These are phyloP conservation scores for Claviceps capensis DNA, from an alignment of 2,329 filamentous ascomycete genomes.

Conservation along the genomic window DNA sequence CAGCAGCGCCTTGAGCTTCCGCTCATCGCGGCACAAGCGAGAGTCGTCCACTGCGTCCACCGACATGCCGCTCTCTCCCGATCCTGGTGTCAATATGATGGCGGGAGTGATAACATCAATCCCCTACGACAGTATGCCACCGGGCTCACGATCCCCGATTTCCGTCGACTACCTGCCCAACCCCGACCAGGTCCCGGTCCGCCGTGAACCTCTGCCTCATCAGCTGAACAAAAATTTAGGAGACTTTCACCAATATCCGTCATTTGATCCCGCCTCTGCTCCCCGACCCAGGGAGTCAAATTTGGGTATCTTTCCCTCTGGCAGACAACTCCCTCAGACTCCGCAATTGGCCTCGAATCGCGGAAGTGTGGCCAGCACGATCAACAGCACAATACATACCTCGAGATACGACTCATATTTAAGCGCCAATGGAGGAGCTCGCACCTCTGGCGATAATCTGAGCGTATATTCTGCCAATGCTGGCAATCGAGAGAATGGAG, in stretches of 20 bases:
- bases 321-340: slow-evolving; percentile 58
- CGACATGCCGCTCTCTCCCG: slow-evolving; percentile 51
- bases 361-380: slow-evolving; percentile 39
- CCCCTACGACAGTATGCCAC: slow-evolving; percentile 60
- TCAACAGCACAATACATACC: slow-evolving; percentile 36
- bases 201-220: slow-evolving; percentile 65
- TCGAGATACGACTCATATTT: slow-evolving; percentile 52
- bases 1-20: slow-evolving; percentile 47
- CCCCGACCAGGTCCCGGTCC: slow-evolving; percentile 46
- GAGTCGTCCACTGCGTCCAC: slow-evolving; percentile 59
- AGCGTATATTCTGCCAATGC: slow-evolving; percentile 44
- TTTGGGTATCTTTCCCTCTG: slow-evolving; percentile 48
- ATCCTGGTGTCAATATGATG: slow-evolving; percentile 55
- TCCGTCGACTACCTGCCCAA: slow-evolving; percentile 60
- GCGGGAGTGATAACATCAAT: slow-evolving; percentile 79
- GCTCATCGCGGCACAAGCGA: slow-evolving; percentile 61
- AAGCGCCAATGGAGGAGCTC: slow-evolving; percentile 43
- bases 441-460: slow-evolving; percentile 39
- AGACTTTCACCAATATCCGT: slow-evolving; percentile 86
- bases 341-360: slow-evolving; percentile 58
- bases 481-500: slow-evolving; percentile 26
- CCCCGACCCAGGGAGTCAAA: slow-evolving; percentile 29
- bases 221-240: slow-evolving; percentile 64
- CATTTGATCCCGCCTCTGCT: slow-evolving; percentile 41
- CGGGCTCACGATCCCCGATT: slow-evolving; percentile 56